A percentile compares a stretch with the other conserved stretches of the same genome.
These are phyloP conservation scores for Suhomyces choctaworum DNA, from an alignment of 1,139 yeast genomes.

Conservation along the genomic window DNA sequence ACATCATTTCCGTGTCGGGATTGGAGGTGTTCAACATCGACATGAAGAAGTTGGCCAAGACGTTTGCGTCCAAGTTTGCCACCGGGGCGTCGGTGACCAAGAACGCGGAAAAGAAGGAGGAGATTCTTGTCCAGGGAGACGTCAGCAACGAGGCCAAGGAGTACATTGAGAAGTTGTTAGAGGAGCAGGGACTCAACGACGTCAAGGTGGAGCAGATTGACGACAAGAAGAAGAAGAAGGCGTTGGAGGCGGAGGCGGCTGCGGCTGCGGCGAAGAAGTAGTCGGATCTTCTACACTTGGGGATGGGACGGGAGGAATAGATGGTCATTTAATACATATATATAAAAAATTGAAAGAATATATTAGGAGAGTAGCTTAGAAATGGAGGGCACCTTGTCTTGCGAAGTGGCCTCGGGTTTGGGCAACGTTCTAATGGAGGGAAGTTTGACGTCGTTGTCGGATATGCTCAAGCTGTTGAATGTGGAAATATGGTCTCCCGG, in stretches of 20 bases:
- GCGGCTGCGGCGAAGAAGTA: conserved; percentile 8
- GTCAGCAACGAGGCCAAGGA: conserved; percentile 89
- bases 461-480: conserved; percentile 16
- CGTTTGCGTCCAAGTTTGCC: conserved; percentile 92
- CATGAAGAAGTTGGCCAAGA: conserved; percentile 86
- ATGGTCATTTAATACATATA: conserved; percentile 9
- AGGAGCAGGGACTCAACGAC: conserved; percentile 79
- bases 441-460: conserved; percentile 21
- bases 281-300: too few relatives aligned
- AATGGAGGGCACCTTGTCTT: conserved; percentile 32
- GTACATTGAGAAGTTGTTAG: conserved; percentile 67
- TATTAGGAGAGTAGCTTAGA: conserved; percentile 29
- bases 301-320: conserved; percentile 9
- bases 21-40: conserved; percentile 87
- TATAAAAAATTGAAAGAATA: conserved; percentile 1
- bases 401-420: conserved; percentile 7
- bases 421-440: conserved; percentile 27
- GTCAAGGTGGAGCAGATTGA: conserved; percentile 86
- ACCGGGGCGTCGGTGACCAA: conserved; percentile 96
- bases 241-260: conserved; percentile 21
- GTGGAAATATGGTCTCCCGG: conserved; percentile 16
- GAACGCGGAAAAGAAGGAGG: conserved; percentile 89
- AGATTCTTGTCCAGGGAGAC: conserved; percentile 91
- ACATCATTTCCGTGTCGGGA: conserved; percentile 83
- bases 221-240: conserved; percentile 76